Evolutionary conservation across 305 asterid species (phyloP).

Genomic region (Solanum hybrid): DNA sequence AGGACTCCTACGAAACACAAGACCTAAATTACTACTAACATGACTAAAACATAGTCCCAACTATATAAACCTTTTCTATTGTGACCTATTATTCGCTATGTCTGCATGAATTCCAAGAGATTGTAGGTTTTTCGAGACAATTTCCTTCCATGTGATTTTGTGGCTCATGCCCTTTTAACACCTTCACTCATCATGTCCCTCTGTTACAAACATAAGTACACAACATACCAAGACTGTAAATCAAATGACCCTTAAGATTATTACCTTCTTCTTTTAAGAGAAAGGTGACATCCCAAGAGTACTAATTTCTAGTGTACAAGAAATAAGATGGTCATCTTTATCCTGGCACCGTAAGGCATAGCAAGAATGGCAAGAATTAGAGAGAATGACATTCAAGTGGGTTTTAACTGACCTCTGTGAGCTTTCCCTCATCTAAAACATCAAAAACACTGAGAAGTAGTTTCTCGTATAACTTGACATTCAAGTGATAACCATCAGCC

Average conservation of each 20-base stretch:
- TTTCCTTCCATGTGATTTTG: not conserved
- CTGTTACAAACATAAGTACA: not conserved
- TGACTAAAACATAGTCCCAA: not conserved
- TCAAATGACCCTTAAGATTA: not conserved
- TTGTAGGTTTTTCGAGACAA: not conserved
- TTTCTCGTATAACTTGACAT: slow-evolving; percentile 88
- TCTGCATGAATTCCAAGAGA: not conserved
- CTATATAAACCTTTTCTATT: not conserved
- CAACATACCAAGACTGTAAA: not conserved
- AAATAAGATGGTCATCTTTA: not conserved
- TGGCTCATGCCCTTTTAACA: not conserved
- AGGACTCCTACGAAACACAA: not conserved
- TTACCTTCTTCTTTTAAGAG: not conserved
- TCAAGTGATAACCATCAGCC: slow-evolving; percentile 98
- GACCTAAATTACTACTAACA: not conserved
- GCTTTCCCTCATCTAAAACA: slow-evolving; percentile 98
- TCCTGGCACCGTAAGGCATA: not conserved
- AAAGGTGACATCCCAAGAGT: not conserved
- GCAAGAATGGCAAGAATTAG: not conserved
- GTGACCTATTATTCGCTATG: not conserved
- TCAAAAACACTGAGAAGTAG: slow-evolving; percentile 89
- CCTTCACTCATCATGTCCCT: not conserved
- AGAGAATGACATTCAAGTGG: not conserved
- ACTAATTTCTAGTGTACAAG: not conserved
- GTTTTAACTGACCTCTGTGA: slow-evolving; percentile 71